Evolutionary conservation across 164 flowering plant species (phyloP), one percentile per base, ranked within the genome.

Genomic region (Dillenia suffruticosa): DNA sequence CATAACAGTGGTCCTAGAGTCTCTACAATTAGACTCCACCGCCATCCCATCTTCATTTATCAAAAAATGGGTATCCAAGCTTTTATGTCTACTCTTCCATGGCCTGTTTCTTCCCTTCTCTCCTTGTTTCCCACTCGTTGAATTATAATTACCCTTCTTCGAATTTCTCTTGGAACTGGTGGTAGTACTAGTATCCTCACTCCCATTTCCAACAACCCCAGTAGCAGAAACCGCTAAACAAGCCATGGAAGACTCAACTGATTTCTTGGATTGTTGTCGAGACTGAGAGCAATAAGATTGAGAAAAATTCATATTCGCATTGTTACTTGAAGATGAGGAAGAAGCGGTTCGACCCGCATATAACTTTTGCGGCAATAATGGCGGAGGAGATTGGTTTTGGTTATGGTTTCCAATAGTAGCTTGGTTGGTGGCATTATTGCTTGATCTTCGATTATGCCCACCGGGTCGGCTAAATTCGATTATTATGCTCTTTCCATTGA

Each of bases 1-100:
- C 98, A 93, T 93, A 60, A 93, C 80, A n/a, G 97, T 90, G 54
- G 98, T 93, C 61, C 98, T 80, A 9, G 82, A 26, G 68, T 93
- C 98, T 17, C 59, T 75, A 54, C 54, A 53, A 57, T 56, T 57
- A 7, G 79, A 64, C 44, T 80, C 82, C 22, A 56, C 44, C 22
- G 54, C 44, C 46, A 76, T 73, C 12, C 76, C 80, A 22, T 85
- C 88, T 40, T 81, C 89, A 14, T 72, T 79, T 3, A 89, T 85
- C 45, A 71, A 57, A 59, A 82, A 92, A 1, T 79, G 68, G 19
- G 81, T 43, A 51, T 92, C 88, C 4, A 60, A 63, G 44, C 65
- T 80, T 74, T 63, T 85, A 2, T 60, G 70, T 46, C 68, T 75
- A 1, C 76, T 63, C 58, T 74, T 82, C 72, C 70, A 70, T 16